Percentiles rank a stretch among this genome's conserved stretches.
Conservation (phyloP, 345 rosid species). For the Eucalyptus paniculata region DNA sequence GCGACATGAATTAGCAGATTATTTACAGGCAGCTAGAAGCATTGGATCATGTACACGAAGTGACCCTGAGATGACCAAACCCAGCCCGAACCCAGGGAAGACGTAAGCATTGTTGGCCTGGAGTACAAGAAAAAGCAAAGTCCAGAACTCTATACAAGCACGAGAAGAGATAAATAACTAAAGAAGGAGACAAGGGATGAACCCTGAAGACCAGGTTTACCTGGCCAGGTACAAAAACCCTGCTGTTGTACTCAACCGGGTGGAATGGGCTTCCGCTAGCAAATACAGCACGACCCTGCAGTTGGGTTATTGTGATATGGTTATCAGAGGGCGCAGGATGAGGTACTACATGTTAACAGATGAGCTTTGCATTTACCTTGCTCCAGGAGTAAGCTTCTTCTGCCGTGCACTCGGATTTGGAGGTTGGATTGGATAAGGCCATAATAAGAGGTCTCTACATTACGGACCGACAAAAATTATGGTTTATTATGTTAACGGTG, state of each 20-base stretch:
- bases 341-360: neutral
- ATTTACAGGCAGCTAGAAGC: conserved; percentile 88
- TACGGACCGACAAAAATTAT: neutral
- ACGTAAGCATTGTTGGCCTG: conserved; percentile 91
- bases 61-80: conserved; percentile 77
- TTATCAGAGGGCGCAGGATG: neutral
- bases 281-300: conserved; percentile 81
- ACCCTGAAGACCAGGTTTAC: conserved; percentile 2
- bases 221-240: conserved; percentile 74
- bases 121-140: neutral
- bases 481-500: neutral
- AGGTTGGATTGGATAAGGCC: conserved; percentile 95
- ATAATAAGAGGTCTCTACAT: conserved; percentile 82
- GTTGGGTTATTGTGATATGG: neutral
- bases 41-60: conserved; percentile 73
- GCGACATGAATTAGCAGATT: neutral
- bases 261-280: conserved; percentile 98
- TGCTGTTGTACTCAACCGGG: conserved; percentile 55
- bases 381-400: conserved; percentile 89
- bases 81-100: conserved; percentile 92
- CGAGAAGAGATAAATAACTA: neutral
- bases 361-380: conserved; percentile 23
- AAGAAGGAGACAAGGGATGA: neutral
- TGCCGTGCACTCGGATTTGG: conserved; percentile 96
- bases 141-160: neutral